These are phyloP conservation scores for Sarocladium oryzae DNA, from an alignment of 2,329 filamentous ascomycete genomes.

Conservation along the genomic window DNA sequence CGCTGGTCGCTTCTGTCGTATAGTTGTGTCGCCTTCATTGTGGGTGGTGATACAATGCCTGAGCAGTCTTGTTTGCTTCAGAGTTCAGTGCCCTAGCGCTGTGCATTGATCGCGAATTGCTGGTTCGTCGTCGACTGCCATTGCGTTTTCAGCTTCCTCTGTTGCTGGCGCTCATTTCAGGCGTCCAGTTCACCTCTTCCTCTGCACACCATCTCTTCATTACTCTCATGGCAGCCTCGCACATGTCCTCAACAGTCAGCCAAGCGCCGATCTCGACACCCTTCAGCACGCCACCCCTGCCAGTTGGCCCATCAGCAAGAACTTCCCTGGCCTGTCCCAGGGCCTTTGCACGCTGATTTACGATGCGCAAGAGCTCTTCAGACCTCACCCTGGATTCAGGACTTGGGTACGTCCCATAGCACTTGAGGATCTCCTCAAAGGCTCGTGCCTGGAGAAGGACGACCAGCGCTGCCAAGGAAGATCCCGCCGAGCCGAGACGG, in stretches of 20 bases:
- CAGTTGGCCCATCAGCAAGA: neutral
- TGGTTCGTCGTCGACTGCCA: neutral
- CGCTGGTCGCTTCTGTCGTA: no score
- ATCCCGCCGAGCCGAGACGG: constrained; percentile 26
- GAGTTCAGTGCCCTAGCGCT: no score
- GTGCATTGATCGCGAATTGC: neutral
- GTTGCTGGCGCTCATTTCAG: constrained; percentile 21
- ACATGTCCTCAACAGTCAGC: constrained; percentile 38
- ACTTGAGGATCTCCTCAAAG: constrained; percentile 38
- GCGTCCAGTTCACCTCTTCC: constrained; percentile 40
- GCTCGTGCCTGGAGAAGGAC: constrained; percentile 38
- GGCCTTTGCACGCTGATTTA: constrained; percentile 16
- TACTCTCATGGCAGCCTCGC: constrained; percentile 30
- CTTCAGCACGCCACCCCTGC: neutral
- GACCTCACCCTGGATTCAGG: constrained; percentile 3
- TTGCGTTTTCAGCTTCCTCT: neutral
- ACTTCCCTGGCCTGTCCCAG: constrained; percentile 21
- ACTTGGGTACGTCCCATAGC: constrained; percentile 22
- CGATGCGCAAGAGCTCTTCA: neutral
- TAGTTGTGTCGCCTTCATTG: no score
- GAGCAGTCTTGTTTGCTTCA: no score
- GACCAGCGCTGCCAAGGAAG: constrained; percentile 34
- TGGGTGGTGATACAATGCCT: no score
- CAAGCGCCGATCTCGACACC: constrained; percentile 32
- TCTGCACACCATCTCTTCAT: constrained; percentile 37